These are phyloP conservation scores for Terfezia claveryi DNA, from an alignment of 495 filamentous ascomycete genomes.

Conservation along the genomic window DNA sequence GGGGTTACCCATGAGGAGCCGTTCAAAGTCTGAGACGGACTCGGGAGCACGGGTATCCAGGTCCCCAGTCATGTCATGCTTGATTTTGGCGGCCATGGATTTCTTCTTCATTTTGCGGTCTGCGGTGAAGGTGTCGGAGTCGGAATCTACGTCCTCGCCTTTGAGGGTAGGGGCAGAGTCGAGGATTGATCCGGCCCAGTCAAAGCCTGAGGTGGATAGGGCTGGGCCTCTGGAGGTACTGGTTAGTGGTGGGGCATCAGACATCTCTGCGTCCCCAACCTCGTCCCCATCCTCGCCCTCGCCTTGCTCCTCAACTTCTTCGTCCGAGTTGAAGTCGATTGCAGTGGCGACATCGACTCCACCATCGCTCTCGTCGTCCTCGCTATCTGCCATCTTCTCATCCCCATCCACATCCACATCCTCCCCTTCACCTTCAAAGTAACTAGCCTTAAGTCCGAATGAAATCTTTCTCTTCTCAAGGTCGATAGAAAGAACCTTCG, in stretches of 20 bases:
- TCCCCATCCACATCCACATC: constrained; percentile 30
- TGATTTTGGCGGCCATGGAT: constrained; percentile 52
- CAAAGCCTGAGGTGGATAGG: constrained; percentile 60
- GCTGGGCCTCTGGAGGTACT: constrained; percentile 25
- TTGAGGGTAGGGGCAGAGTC: constrained; percentile 23
- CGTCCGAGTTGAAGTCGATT: constrained; percentile 16
- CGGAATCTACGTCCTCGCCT: constrained; percentile 25
- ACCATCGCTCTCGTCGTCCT: constrained; percentile 24
- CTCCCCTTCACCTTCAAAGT: constrained; percentile 43
- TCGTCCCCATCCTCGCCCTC: constrained; percentile 23
- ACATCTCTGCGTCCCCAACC: constrained; percentile 28
- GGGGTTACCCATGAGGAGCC: constrained; percentile 73
- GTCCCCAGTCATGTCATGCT: constrained; percentile 70
- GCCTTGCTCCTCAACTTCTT: constrained; percentile 28
- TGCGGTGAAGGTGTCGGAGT: constrained; percentile 23
- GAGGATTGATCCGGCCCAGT: constrained; percentile 52
- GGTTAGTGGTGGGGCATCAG: constrained; percentile 14
- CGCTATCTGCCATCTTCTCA: constrained; percentile 25
- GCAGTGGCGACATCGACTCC: constrained; percentile 29
- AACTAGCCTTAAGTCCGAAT: constrained; percentile 80
- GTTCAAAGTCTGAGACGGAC: constrained; percentile 74
- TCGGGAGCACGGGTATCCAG: constrained; percentile 79
- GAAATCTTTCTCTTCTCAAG: constrained; percentile 47
- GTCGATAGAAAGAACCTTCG: constrained; percentile 63
- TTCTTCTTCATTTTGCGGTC: constrained; percentile 53